Base-by-base conservation (phyloP, 1,284 basidiomycete species). In the Leccinum cinnamomeum region DNA sequence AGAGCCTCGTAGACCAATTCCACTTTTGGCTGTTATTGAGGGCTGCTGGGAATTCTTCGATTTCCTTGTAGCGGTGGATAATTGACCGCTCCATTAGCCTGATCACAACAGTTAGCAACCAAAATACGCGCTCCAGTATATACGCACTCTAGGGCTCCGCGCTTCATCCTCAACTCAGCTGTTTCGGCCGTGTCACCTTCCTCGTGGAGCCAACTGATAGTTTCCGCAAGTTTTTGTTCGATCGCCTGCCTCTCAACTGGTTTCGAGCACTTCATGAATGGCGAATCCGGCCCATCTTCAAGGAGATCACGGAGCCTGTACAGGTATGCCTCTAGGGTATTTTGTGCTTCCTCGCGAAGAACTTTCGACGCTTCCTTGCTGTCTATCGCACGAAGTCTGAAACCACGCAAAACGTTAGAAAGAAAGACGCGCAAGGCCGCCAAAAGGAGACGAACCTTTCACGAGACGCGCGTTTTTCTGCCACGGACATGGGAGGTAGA, bases 281-380 rank as follows among this genome's bases (percentile, higher is more conserved):
- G 89, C 3, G 87, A 84, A 3, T 87, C 82, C 1, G 78, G 73
- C 66, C 86, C 84, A 44, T 88, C 85, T 28, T 88, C 84, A 8
- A 98, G 79, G 25, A 95, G 81, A 72, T 96, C 95, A 23, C 94
- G 88, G 37, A 98, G 79, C 61, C 89, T 87, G 79, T 99, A 99
- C 18, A 98, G 78, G 76, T 96, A 97, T 28, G 90, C 86, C 77
- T 99, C 97, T 61, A 99, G 87, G 30, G 85, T 83, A 78, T 99
- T 99, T 60, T 90, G 85, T 2, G 94, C 93, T 76, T 98, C 97
- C 72, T 97, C 97, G 57, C 88, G 87, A 58, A 87, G 85, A 30
- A 81, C 83, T 73, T 94, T 95, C 18, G 88, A 84, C 1, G 81
- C 79, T 75, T 98, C 95, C 59, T 91, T 89, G 10, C 81, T 77